Percentiles rank a stretch among this genome's conserved stretches.
Conservation (phyloP, 2,329 filamentous ascomycete species). For the Lachnellula subtilissima region DNA sequence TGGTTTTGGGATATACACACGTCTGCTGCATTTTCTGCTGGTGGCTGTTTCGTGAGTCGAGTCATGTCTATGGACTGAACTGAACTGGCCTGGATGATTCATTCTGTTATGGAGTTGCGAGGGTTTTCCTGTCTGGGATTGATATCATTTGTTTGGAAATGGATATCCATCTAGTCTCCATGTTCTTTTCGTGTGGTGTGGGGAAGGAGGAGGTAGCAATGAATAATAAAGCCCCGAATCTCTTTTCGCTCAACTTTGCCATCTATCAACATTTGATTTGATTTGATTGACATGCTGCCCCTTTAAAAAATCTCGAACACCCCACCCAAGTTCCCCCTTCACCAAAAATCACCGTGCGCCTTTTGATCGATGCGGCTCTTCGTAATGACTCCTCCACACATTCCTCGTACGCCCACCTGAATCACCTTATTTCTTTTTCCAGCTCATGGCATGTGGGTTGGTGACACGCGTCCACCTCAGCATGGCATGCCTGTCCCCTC, state of each 20-base stretch:
- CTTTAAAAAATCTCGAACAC: too few relatives aligned
- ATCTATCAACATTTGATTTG: too few relatives aligned
- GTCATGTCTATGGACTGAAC: not conserved
- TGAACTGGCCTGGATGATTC: not conserved
- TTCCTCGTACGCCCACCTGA: too few relatives aligned
- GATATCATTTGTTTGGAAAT: not conserved
- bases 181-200: not conserved
- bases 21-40: slow-evolving; percentile 22
- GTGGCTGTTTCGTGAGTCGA: slow-evolving; percentile 12
- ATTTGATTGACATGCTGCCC: too few relatives aligned
- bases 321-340: too few relatives aligned
- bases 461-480: not conserved
- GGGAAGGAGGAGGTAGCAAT: not conserved
- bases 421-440: not conserved
- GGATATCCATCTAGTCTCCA: not conserved
- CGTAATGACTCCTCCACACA: too few relatives aligned
- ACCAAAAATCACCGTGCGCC: too few relatives aligned
- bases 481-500: not conserved
- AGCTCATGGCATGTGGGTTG: not conserved
- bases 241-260: too few relatives aligned
- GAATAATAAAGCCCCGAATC: too few relatives aligned
- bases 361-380: too few relatives aligned
- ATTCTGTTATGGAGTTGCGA: slow-evolving; percentile 2
- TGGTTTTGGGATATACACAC: slow-evolving; percentile 19
- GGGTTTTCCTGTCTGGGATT: not conserved